Evolutionary conservation across 352 stramenopile genomes (phyloP).

Genomic region (Peronospora belbahrii): DNA sequence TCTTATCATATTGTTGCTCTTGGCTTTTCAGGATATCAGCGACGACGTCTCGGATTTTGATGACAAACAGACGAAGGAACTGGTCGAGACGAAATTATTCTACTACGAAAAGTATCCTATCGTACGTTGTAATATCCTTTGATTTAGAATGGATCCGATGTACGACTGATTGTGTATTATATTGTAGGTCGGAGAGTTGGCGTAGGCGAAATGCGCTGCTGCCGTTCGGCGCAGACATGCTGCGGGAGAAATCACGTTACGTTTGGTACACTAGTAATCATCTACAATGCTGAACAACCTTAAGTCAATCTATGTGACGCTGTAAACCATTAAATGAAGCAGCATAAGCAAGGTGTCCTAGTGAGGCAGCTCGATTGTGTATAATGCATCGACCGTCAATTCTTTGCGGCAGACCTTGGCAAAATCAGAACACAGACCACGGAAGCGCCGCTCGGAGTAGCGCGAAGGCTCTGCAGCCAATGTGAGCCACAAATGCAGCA

Average conservation of each 20-base stretch:
- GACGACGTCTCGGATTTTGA: conserved; percentile 66
- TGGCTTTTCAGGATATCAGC: conserved; percentile 44
- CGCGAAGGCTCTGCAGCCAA: conserved; percentile 45
- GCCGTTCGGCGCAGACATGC: not conserved
- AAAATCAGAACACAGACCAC: conserved; percentile 52
- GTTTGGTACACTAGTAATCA: not conserved
- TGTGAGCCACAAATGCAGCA: conserved; percentile 47
- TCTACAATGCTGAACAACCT: not conserved
- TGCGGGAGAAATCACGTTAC: conserved; percentile 7
- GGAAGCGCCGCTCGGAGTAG: conserved; percentile 51
- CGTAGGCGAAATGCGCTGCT: conserved; percentile 7
- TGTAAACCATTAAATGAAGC: not conserved
- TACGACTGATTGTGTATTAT: not conserved
- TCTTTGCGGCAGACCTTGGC: conserved; percentile 74
- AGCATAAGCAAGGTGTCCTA: too few relatives aligned
- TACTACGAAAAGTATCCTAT: conserved; percentile 84
- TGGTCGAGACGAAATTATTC: conserved; percentile 63
- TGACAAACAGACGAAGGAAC: conserved; percentile 47
- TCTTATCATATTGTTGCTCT: not conserved
- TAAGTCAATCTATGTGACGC: conserved; percentile 6
- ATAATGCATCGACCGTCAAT: conserved; percentile 42
- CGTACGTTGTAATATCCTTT: conserved; percentile 31
- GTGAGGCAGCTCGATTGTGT: conserved; percentile 40
- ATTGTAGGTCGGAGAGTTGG: conserved; percentile 44
- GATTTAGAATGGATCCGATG: not conserved